Conservation (phyloP, 2,329 filamentous ascomycete genomes). For the Colletotrichum limetticola region DNA sequence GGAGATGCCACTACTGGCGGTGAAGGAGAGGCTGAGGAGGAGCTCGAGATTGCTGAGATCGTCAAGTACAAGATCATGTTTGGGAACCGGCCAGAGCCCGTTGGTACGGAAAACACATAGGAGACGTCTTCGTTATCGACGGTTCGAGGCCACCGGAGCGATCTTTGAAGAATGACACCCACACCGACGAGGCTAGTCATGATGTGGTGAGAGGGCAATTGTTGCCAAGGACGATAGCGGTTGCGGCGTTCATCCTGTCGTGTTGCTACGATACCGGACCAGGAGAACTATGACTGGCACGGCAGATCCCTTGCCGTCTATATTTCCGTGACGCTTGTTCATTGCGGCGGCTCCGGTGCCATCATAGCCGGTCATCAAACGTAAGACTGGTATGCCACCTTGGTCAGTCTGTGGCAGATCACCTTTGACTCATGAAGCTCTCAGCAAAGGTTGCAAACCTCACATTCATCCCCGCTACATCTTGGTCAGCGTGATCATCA, state of each 20-base stretch:
- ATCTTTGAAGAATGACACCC: neutral
- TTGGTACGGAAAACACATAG: slow-evolving; percentile 60
- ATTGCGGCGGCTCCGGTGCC: neutral
- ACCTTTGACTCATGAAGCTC: neutral
- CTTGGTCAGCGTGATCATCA: neutral
- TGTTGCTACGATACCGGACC: neutral
- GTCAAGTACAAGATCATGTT: slow-evolving; percentile 90
- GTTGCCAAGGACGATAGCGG: neutral
- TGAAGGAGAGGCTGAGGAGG: slow-evolving; percentile 57
- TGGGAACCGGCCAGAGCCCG: slow-evolving; percentile 84
- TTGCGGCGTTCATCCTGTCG: neutral
- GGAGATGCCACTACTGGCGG: slow-evolving; percentile 39
- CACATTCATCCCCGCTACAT: neutral
- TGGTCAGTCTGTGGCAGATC: neutral
- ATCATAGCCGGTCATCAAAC: neutral
- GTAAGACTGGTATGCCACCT: neutral
- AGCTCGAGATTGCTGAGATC: slow-evolving; percentile 87
- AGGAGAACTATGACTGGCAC: neutral
- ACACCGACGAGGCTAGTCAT: neutral
- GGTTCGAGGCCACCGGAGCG: neutral
- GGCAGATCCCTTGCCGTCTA: neutral
- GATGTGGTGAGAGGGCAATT: neutral
- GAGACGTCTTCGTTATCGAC: neutral
- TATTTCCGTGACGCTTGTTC: neutral
- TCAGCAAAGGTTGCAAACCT: neutral